Conservation (phyloP, 331 rosid species). For the Stylosanthes scabra region DNA sequence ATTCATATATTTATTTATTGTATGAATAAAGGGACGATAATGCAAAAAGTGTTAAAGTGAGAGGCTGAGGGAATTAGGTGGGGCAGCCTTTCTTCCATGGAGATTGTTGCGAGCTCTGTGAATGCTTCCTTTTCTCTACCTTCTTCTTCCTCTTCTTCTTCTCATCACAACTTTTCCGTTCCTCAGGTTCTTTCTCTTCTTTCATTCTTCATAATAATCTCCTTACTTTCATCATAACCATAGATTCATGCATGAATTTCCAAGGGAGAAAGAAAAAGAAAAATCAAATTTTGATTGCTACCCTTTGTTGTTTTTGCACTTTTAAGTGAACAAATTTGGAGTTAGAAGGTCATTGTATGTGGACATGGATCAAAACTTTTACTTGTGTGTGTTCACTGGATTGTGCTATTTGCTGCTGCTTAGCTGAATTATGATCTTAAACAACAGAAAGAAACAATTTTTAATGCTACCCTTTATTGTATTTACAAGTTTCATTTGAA, state of each 20-base stretch:
- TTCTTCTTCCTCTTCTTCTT: background rate
- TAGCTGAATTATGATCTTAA: background rate
- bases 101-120: slow-evolving; percentile 54
- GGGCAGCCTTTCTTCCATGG: slow-evolving; percentile 50
- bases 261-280: background rate
- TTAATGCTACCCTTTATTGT: slow-evolving; percentile 23
- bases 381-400: background rate
- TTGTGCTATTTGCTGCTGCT: background rate
- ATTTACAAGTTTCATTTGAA: background rate
- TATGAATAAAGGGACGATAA: slow-evolving; percentile 22
- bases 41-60: slow-evolving; percentile 16
- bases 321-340: background rate
- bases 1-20: background rate
- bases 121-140: slow-evolving; percentile 44
- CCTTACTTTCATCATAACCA: slow-evolving; percentile 6
- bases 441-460: background rate
- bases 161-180: slow-evolving; percentile 24
- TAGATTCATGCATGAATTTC: background rate
- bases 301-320: slow-evolving; percentile 20
- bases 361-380: background rate
- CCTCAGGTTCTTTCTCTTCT: slow-evolving; percentile 41
- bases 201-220: background rate
- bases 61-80: slow-evolving; percentile 14
- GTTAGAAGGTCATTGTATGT: background rate
- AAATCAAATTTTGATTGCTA: background rate